phyloP scores from a whole-genome alignment of 768 basidiomycete genomes.

The Trametes meyenii region DNA sequence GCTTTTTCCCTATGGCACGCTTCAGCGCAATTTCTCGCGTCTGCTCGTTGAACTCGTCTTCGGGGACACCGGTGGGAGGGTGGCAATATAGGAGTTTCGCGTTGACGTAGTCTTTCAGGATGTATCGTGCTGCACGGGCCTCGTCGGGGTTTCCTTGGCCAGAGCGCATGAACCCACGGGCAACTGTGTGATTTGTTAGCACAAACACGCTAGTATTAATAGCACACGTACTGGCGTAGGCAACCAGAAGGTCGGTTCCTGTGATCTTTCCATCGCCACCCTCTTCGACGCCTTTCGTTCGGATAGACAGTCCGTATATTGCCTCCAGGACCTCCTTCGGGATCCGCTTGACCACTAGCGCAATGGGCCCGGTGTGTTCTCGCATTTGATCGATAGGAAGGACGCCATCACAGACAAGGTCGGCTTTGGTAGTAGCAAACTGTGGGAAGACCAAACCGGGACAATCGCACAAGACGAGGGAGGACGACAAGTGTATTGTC shows the following conservation, averaged over 20 bases:
- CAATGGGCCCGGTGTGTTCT: constrained; percentile 85
- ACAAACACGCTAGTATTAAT: not conserved
- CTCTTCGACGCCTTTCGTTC: constrained; percentile 66
- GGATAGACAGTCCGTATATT: constrained; percentile 84
- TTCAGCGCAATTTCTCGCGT: constrained; percentile 63
- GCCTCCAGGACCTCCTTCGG: constrained; percentile 86
- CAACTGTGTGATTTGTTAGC: constrained; percentile 58
- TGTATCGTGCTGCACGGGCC: constrained; percentile 86
- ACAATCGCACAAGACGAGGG: constrained; percentile 92
- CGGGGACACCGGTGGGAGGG: constrained; percentile 73
- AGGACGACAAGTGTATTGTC: constrained; percentile 90
- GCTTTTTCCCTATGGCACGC: constrained; percentile 77
- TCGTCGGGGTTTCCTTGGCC: constrained; percentile 98
- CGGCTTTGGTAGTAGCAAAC: constrained; percentile 95
- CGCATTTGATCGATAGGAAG: constrained; percentile 96
- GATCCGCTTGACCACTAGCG: constrained; percentile 77
- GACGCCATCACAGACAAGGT: constrained; percentile 95
- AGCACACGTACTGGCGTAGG: constrained; percentile 84
- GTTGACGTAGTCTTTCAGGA: constrained; percentile 97
- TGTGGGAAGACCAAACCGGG: constrained; percentile 98
- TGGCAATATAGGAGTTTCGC: constrained; percentile 91
- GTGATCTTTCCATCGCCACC: constrained; percentile 78
- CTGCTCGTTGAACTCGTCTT: constrained; percentile 73
- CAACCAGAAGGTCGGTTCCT: constrained; percentile 79
- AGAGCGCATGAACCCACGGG: constrained; percentile 87